Evolutionary conservation across 306 rosid genomes (phyloP).

Genomic region (Medicago lupulina): DNA sequence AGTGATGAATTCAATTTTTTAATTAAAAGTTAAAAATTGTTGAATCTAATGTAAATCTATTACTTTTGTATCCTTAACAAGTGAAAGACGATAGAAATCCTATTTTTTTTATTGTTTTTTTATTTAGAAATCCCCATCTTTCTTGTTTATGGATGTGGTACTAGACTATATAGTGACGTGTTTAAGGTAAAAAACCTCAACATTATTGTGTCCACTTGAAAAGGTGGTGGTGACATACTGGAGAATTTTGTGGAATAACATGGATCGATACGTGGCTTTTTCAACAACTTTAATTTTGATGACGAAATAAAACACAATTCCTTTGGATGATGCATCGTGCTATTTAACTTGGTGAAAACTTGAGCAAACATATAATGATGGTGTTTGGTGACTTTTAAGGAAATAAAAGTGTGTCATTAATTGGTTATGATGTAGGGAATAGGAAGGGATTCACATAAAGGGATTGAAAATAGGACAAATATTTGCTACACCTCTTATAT

Average conservation of each 20-base stretch:
- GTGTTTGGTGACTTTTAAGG: conserved; percentile 1
- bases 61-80: too few species aligned
- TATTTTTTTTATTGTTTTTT: too few species aligned
- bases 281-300: conserved; percentile 4
- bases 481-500: background rate
- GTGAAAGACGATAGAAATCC: background rate
- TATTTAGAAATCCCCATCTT: background rate
- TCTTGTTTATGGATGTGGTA: background rate
- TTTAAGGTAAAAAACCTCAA: background rate
- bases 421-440: background rate
- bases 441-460: background rate
- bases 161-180: background rate
- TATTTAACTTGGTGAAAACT: conserved; percentile 16
- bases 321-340: conserved; percentile 1
- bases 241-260: conserved; percentile 10
- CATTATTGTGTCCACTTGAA: conserved; percentile 25
- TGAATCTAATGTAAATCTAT: too few species aligned
- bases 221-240: conserved; percentile 26
- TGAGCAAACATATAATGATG: background rate
- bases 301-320: conserved; percentile 8
- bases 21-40: too few species aligned
- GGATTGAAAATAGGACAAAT: background rate
- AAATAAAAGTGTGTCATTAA: background rate
- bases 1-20: too few species aligned
- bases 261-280: background rate